phyloP scores from a whole-genome alignment of 805 yeast genomes.

The Zygosaccharomyces siamensis region DNA sequence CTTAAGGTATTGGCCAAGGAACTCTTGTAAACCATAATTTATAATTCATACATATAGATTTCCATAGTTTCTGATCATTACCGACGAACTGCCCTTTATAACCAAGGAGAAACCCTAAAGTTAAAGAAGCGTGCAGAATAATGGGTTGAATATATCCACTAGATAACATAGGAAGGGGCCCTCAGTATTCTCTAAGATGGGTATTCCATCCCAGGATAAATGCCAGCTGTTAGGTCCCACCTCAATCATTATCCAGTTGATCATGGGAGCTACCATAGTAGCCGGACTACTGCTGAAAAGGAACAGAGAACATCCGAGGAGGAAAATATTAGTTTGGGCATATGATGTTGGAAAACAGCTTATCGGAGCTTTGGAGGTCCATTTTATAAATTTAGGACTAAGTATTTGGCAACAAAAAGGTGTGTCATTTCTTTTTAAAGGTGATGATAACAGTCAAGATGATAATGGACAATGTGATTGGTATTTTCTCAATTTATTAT shows the following conservation, averaged over 20 bases:
- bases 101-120: not conserved
- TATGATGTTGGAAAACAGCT: constrained; percentile 89
- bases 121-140: not conserved
- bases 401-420: constrained; percentile 47
- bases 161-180: not conserved
- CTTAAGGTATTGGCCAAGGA: not conserved
- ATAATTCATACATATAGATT: no score
- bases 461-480: constrained; percentile 82
- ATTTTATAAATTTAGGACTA: constrained; percentile 65
- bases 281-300: constrained; percentile 72
- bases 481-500: constrained; percentile 82
- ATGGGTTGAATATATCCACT: not conserved
- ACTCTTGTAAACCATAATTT: not conserved
- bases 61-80: not conserved
- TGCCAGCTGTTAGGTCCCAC: constrained; percentile 82
- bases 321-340: constrained; percentile 86
- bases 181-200: not conserved
- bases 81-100: not conserved
- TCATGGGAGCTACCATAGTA: constrained; percentile 73
- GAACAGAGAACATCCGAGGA: constrained; percentile 70
- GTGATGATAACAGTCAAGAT: constrained; percentile 20
- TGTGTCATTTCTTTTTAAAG: constrained; percentile 1
- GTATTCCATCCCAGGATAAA: constrained; percentile 11
- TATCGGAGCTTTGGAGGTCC: constrained; percentile 81
- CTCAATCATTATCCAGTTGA: constrained; percentile 69